Evolutionary conservation across 164 flowering plant genomes (phyloP), one percentile per base, ranked within the genome.

Genomic region (Macadamia tetraphylla): DNA sequence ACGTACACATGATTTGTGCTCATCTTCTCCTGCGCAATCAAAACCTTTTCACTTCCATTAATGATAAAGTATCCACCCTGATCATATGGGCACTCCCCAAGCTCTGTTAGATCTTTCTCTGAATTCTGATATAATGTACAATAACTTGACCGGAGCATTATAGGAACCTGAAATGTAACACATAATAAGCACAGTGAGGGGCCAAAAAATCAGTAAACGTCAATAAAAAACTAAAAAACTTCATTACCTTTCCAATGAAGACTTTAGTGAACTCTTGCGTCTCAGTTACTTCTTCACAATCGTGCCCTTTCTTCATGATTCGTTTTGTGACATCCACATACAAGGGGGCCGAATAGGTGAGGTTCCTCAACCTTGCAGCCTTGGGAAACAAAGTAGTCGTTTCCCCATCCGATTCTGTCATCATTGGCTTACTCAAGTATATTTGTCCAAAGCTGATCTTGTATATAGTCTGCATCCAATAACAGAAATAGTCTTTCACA

Each of bases 391-490:
- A 77, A 18, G 99, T 91, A 1, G 93, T 89, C 29, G 98, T 91
- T 77, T 95, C 99, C 75, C 99, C 99, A 77, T 95, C 98, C 0
- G 98, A 92, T 68, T 95, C 99, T 0, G 99, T 95, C 97, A 95
- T 91, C 98, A 91, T 95, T 0, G 99, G 99, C 75, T 92, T 95
- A 77, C 99, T 92, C 75, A 95, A 67, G 60, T 91, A 95, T 63
- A 92, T 94, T 79, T 94, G 99, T 62, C 98, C 98, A 74, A 95
- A 95, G 70, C 84, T 87, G 42, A 95, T 95, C 80, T 87, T 92
- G 73, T 95, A 92, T 17, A 89, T 82, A 9, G 98, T 92, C 99
- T 94, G 89, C 90, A 83, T 49, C n/a, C 40, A 63, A 72, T 6
- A 57, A 9, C 9, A 73, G 9, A 9, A 58, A 10, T 18, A 49